A percentile compares a stretch with the other conserved stretches of the same genome.
phyloP scores from a whole-genome alignment of 1,284 basidiomycete genomes.

The Moesziomyces parantarcticus region DNA sequence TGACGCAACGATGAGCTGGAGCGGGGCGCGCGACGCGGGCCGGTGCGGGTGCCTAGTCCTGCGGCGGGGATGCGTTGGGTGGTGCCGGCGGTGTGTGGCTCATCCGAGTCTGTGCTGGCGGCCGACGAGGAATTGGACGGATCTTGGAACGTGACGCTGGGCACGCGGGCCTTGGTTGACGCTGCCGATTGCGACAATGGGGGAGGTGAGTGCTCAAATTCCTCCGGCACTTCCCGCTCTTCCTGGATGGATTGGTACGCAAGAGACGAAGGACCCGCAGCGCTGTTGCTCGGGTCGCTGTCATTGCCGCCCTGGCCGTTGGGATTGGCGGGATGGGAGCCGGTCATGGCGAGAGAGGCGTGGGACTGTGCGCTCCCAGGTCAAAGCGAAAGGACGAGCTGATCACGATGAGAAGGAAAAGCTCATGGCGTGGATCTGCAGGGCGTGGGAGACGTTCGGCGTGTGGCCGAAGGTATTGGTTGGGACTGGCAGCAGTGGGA shows the following conservation, averaged over 20 bases:
- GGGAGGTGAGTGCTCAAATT: not conserved
- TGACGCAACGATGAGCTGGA: constrained; percentile 56
- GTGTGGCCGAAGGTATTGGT: not conserved
- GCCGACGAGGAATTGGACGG: not conserved
- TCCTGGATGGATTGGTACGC: constrained; percentile 12
- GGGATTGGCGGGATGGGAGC: not conserved
- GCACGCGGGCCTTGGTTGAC: constrained; percentile 6
- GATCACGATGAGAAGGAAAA: not conserved
- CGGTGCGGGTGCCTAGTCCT: constrained; percentile 51
- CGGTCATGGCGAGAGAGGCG: not conserved
- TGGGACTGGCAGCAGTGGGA: too few species aligned
- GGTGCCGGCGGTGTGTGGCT: not conserved
- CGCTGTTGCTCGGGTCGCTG: not conserved
- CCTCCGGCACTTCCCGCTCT: constrained; percentile 15
- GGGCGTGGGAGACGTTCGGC: not conserved
- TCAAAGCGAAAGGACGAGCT: not conserved
- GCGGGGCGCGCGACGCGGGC: constrained; percentile 54
- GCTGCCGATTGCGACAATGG: not conserved
- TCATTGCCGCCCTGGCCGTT: not conserved
- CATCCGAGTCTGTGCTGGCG: constrained; percentile 3
- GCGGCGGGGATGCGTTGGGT: constrained; percentile 47
- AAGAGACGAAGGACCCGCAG: constrained; percentile 7
- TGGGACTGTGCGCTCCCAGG: not conserved
- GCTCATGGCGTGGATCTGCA: not conserved
- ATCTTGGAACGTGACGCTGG: constrained; percentile 25